phyloP scores from a whole-genome alignment of 2,329 filamentous ascomycete species.

The Fusarium armeniacum region DNA sequence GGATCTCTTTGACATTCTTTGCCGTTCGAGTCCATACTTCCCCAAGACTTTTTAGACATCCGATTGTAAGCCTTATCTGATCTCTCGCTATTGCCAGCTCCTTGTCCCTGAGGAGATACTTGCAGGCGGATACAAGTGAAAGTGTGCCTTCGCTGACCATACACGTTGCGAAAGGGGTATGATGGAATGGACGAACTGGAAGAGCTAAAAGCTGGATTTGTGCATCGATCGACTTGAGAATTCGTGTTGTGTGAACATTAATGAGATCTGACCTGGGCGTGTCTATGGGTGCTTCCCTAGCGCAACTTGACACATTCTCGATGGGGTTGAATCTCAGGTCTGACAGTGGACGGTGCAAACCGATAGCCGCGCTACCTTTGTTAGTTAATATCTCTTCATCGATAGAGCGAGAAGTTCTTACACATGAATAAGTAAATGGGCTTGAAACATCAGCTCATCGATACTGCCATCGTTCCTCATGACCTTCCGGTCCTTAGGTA shows the following conservation, averaged over 20 bases:
- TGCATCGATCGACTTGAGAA: slow-evolving; percentile 34
- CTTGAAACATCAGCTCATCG: slow-evolving; percentile 43
- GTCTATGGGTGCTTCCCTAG: slow-evolving; percentile 25
- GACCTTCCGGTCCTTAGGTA: slow-evolving; percentile 16
- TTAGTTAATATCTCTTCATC: not conserved
- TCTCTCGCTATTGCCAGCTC: slow-evolving; percentile 30
- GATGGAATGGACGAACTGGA: slow-evolving; percentile 20
- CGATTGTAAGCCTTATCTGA: slow-evolving; percentile 38
- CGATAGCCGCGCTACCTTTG: slow-evolving; percentile 25
- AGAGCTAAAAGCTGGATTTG: slow-evolving; percentile 34
- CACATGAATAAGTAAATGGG: slow-evolving; percentile 38
- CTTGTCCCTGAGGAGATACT: slow-evolving; percentile 19
- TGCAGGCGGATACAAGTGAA: slow-evolving; percentile 30
- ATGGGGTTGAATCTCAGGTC: slow-evolving; percentile 37
- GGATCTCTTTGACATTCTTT: slow-evolving; percentile 38
- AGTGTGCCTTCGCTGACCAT: slow-evolving; percentile 43
- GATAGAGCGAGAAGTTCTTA: not conserved
- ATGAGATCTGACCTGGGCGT: slow-evolving; percentile 24
- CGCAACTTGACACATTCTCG: slow-evolving; percentile 34
- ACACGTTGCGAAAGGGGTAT: slow-evolving; percentile 37
- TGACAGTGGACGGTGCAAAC: slow-evolving; percentile 34
- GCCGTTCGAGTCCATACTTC: slow-evolving; percentile 36
- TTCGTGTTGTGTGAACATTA: slow-evolving; percentile 34
- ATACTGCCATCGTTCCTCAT: slow-evolving; percentile 20
- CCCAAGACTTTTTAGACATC: slow-evolving; percentile 23